Percentiles rank a stretch among this genome's conserved stretches.
These are phyloP conservation scores for Lizonia empirigonia DNA, from an alignment of 2,329 filamentous ascomycete genomes.

Conservation along the genomic window DNA sequence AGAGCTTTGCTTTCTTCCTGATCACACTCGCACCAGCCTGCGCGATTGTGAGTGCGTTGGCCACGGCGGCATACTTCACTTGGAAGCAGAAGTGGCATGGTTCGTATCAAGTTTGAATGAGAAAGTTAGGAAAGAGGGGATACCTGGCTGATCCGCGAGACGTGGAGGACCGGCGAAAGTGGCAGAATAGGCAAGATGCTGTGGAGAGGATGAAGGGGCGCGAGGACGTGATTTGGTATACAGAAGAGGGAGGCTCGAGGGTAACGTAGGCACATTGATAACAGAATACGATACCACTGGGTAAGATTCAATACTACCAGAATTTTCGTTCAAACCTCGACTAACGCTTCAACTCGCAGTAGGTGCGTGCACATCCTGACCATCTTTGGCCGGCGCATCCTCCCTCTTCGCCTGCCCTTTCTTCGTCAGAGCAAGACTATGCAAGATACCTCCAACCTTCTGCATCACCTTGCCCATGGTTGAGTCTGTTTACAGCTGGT, in stretches of 20 bases:
- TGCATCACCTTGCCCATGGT: conserved; percentile 64
- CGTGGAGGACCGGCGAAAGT: neutral
- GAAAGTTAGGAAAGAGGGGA: neutral
- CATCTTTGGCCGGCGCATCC: conserved; percentile 11
- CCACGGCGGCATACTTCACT: neutral
- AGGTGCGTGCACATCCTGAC: neutral
- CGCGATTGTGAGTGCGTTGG: neutral
- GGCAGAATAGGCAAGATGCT: neutral
- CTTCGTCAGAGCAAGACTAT: conserved; percentile 55
- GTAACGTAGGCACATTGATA: neutral
- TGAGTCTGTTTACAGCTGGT: conserved; percentile 48
- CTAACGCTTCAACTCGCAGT: neutral
- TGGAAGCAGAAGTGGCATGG: neutral
- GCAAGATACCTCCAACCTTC: conserved; percentile 60
- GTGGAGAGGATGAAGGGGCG: neutral
- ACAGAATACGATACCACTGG: neutral
- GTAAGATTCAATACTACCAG: too few relatives aligned
- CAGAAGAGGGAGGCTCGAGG: neutral
- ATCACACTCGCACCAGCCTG: neutral
- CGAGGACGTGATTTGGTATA: neutral
- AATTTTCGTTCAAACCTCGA: too few relatives aligned
- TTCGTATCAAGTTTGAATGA: neutral
- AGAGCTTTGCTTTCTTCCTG: neutral
- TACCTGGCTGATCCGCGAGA: neutral
- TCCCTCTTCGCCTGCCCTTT: conserved; percentile 60